Evolutionary conservation across 1,139 yeast genomes (phyloP).

Genomic region (Nadsonia commutata): DNA sequence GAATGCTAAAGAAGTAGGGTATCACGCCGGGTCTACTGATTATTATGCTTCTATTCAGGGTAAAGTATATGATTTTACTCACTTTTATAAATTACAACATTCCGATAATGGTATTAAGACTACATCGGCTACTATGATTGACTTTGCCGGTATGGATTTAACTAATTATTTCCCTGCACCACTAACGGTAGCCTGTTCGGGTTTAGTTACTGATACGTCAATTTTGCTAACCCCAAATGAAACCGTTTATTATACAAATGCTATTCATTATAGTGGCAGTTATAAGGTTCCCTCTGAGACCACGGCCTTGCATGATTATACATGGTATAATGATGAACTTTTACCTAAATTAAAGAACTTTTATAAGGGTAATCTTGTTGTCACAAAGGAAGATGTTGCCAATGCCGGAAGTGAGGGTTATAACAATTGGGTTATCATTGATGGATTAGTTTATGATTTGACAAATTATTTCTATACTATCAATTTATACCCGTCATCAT

Average conservation of each 20-base stretch:
- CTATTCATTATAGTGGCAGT: slow-evolving; percentile 21
- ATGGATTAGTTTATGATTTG: slow-evolving; percentile 22
- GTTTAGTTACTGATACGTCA: slow-evolving; percentile 18
- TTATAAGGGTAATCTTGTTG: slow-evolving; percentile 24
- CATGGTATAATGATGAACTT: slow-evolving; percentile 22
- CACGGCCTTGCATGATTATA: slow-evolving; percentile 18
- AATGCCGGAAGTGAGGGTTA: slow-evolving; percentile 9
- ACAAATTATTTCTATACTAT: slow-evolving; percentile 22
- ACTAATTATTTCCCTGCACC: slow-evolving; percentile 25
- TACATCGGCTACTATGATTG: slow-evolving; percentile 16
- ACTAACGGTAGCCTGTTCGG: slow-evolving; percentile 21
- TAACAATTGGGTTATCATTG: slow-evolving; percentile 19
- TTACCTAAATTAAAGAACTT: slow-evolving; percentile 19
- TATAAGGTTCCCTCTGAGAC: slow-evolving; percentile 11
- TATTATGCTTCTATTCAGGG: slow-evolving; percentile 24
- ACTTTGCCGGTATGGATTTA: slow-evolving; percentile 23
- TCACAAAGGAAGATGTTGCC: slow-evolving; percentile 15
- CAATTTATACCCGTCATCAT: slow-evolving; percentile 9
- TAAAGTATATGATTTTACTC: slow-evolving; percentile 23
- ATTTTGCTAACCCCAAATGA: slow-evolving; percentile 18
- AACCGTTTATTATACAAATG: slow-evolving; percentile 17
- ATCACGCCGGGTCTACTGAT: slow-evolving; percentile 20
- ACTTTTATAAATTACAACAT: slow-evolving; percentile 23
- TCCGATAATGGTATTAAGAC: slow-evolving; percentile 22
- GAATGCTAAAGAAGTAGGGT: slow-evolving; percentile 20